Base-by-base conservation (phyloP, 108 stramenopile genomes). In the Nitzschia inconspicua region DNA sequence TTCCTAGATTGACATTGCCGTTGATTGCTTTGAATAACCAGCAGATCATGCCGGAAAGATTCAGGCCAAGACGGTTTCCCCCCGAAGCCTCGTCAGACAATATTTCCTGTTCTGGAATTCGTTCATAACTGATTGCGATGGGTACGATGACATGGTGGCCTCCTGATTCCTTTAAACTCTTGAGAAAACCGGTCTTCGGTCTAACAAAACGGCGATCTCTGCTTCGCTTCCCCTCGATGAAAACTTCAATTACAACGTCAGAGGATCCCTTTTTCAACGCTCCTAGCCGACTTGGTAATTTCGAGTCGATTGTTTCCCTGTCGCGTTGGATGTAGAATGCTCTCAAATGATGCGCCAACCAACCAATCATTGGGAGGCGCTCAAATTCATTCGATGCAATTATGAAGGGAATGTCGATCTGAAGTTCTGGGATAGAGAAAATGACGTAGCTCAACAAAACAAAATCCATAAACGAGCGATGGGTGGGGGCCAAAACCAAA, bases 381-480 rank as follows among this genome's bases (percentile, higher is more conserved):
- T 59, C 44, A 63, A 94, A 94, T 24, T 91, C 88, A 57, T 72
- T 70, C 3, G 89, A 88, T 24, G 93, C 89, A 18, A 80, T 73
- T 28, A 94, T 88, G 56, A 71, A 68, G 3, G 93, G 93, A 29
- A 86, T 62, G 2, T 85, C 71, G 22, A 94, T 26, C 26, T 75
- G 77, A n/a, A 94, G 70, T 49, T 94, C 93, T 25, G 93, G 93
- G n/a, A 89, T 25, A 34, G 86, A 65, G 60, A 94, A 94, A 44
- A 74, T 58, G 16, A 86, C 29, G 59, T 70, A 94, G 57, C 88
- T 91, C 28, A 91, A 30, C 28, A 94, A 63, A 27, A 94, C 61
- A 62, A 94, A 94, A 65, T 94, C 93, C 44, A 88, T 80, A 41
- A 89, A 84, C 4, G 86, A 88, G 31, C 93, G 79, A 73, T 94